phyloP scores from a whole-genome alignment of 257 asterid genomes.

The Salvia rosmarinus region DNA sequence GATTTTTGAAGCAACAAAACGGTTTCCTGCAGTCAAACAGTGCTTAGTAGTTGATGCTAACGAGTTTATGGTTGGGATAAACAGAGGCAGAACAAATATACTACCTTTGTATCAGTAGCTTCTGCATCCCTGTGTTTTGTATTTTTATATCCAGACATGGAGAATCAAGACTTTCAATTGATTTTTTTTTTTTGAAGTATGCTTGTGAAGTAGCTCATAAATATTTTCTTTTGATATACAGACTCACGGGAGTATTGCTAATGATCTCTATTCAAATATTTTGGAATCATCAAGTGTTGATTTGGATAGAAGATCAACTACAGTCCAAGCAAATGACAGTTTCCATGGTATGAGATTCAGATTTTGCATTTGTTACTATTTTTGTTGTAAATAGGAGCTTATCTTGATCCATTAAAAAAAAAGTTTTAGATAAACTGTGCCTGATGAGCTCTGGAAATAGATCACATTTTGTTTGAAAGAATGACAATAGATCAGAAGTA shows the following conservation, averaged over 20 bases:
- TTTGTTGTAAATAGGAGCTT: neutral
- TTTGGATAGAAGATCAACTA: conserved; percentile 31
- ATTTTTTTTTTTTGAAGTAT: neutral
- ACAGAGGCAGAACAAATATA: neutral
- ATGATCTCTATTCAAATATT: conserved; percentile 53
- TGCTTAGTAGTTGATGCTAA: neutral
- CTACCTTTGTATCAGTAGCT: conserved; percentile 6
- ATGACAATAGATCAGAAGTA: too few relatives aligned
- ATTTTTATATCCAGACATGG: neutral
- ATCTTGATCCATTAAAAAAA: neutral
- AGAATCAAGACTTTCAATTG: neutral
- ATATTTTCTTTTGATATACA: conserved; percentile 21
- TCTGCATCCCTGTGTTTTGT: neutral
- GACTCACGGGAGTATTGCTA: conserved; percentile 53
- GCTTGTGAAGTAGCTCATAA: conserved; percentile 11
- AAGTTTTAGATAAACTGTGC: too few relatives aligned
- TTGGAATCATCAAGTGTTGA: conserved; percentile 44
- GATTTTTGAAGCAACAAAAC: neutral
- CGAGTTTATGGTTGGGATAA: neutral
- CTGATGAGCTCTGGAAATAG: too few relatives aligned
- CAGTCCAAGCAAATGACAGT: conserved; percentile 24
- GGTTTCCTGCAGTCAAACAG: neutral
- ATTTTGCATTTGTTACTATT: neutral
- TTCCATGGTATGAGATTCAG: conserved; percentile 37
- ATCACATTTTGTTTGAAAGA: too few relatives aligned